These are phyloP conservation scores for Grosmannia serpens DNA, from an alignment of 2,329 filamentous ascomycete genomes.

Conservation along the genomic window DNA sequence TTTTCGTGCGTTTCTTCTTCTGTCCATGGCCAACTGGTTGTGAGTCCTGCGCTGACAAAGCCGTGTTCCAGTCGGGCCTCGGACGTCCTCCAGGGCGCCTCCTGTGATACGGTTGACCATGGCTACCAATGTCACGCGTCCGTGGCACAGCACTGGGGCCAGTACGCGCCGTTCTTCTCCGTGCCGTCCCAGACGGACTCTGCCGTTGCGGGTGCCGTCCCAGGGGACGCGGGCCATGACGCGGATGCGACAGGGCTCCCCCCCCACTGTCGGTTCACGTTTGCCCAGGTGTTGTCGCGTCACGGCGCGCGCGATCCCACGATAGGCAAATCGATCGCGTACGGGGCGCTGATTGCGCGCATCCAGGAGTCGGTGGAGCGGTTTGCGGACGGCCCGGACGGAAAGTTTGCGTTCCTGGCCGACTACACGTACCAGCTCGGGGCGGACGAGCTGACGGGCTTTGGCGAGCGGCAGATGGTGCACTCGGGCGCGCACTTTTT, in stretches of 20 bases:
- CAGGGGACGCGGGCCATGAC: not conserved
- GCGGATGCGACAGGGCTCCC: conserved; percentile 37
- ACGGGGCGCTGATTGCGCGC: conserved; percentile 50
- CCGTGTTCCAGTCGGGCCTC: not conserved
- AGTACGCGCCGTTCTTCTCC: conserved; percentile 77
- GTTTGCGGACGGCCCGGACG: conserved; percentile 41
- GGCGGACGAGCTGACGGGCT: conserved; percentile 41
- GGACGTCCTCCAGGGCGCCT: not conserved
- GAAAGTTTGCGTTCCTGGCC: conserved; percentile 57
- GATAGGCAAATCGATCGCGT: conserved; percentile 48
- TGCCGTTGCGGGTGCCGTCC: not conserved
- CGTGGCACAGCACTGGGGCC: conserved; percentile 65
- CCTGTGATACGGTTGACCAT: conserved; percentile 39
- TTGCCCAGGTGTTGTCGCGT: conserved; percentile 70
- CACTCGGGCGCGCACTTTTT: conserved; percentile 70
- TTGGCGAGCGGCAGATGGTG: conserved; percentile 59
- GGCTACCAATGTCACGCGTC: conserved; percentile 53
- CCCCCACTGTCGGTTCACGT: conserved; percentile 59
- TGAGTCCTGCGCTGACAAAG: not conserved
- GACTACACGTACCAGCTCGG: conserved; percentile 58
- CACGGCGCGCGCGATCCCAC: conserved; percentile 82
- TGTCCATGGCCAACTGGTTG: not conserved
- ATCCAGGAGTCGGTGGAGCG: conserved; percentile 42
- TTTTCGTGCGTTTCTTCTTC: conserved; percentile 14
- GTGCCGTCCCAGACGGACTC: conserved; percentile 53